These are phyloP conservation scores for Stagonosporopsis tanaceti DNA, from an alignment of 2,329 filamentous ascomycete species.

Conservation along the genomic window DNA sequence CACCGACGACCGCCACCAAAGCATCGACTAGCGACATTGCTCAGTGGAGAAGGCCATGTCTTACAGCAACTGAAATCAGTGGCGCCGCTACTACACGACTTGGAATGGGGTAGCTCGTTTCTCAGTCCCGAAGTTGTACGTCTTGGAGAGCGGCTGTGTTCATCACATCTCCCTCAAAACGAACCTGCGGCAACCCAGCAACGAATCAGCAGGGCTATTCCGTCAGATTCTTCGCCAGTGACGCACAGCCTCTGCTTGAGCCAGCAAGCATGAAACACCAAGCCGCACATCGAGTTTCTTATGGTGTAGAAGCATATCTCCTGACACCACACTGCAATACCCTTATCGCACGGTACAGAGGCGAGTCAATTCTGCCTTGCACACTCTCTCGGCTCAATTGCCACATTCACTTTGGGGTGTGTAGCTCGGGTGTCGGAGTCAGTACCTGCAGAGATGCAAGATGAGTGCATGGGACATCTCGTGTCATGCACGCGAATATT, in stretches of 20 bases:
- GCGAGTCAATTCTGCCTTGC: background rate
- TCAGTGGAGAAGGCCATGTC: background rate
- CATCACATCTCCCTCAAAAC: background rate
- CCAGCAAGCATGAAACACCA: no score
- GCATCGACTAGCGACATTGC: background rate
- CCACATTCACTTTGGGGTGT: slow-evolving; percentile 20
- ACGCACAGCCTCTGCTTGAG: background rate
- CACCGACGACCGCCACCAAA: background rate
- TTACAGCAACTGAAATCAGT: background rate
- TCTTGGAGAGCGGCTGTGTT: background rate
- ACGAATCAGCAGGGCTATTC: background rate
- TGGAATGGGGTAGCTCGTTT: background rate
- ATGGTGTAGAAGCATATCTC: background rate
- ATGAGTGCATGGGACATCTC: background rate
- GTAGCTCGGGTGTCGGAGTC: slow-evolving; percentile 35
- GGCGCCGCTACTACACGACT: background rate
- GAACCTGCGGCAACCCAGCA: background rate
- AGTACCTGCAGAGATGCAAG: background rate
- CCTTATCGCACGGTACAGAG: background rate
- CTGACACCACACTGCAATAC: background rate
- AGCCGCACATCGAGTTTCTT: background rate
- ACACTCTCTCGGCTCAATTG: background rate
- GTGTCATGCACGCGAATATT: background rate
- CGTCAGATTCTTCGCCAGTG: background rate
- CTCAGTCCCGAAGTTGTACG: background rate